Evolutionary conservation across 2,329 filamentous ascomycete genomes (phyloP).

Genomic region (Akanthomyces lecanii): DNA sequence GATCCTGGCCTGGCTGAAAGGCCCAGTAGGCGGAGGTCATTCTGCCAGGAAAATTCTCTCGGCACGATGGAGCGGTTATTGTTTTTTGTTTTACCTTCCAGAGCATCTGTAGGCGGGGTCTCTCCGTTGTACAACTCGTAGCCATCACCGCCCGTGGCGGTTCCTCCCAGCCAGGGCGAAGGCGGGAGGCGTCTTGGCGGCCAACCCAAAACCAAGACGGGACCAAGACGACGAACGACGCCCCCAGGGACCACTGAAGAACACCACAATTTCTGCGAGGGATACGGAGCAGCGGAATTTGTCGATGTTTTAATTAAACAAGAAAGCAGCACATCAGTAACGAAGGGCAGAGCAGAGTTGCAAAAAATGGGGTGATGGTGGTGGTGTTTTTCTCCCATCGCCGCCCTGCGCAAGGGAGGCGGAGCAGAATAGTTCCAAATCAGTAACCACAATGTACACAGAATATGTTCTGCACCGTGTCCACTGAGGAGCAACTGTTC

Average conservation of each 20-base stretch:
- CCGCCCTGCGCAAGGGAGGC: constrained; percentile 7
- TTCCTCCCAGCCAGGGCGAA: background rate
- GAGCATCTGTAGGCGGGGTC: too few relatives aligned
- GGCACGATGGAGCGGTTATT: background rate
- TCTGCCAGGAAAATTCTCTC: background rate
- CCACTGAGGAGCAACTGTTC: background rate
- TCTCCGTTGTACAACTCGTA: too few relatives aligned
- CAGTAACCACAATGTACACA: background rate
- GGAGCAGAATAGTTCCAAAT: background rate
- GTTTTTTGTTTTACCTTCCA: too few relatives aligned
- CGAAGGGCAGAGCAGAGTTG: background rate
- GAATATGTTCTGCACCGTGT: background rate
- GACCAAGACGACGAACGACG: too few relatives aligned
- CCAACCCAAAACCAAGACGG: too few relatives aligned
- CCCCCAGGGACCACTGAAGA: background rate
- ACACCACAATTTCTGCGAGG: background rate
- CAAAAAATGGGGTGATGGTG: background rate
- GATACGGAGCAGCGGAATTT: background rate
- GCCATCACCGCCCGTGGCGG: too few relatives aligned
- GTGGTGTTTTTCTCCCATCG: background rate
- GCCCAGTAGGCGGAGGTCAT: background rate
- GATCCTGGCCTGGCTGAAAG: constrained; percentile 5
- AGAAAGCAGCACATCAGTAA: background rate
- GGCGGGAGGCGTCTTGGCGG: background rate
- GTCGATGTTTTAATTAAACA: constrained; percentile 3